These are phyloP conservation scores for Hypholoma fasciculare DNA, from an alignment of 768 basidiomycete genomes.

Conservation along the genomic window DNA sequence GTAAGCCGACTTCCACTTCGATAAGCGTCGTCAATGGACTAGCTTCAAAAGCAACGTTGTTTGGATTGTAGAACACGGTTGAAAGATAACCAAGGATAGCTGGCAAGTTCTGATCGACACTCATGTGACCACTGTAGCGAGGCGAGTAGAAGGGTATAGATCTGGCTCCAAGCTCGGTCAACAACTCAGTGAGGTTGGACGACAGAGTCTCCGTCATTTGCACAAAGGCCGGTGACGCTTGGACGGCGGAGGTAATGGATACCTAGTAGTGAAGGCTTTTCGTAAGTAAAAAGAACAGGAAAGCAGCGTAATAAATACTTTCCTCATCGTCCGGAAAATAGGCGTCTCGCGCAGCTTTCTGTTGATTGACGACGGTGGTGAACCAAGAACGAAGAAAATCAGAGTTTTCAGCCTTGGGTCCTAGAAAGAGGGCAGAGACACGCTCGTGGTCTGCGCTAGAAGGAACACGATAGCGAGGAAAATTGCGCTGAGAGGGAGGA, in stretches of 20 bases:
- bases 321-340: conserved; percentile 32
- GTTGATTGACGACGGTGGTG: conserved; percentile 20
- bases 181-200: not conserved
- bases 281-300: too few relatives aligned
- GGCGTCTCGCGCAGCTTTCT: conserved; percentile 19
- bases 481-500: not conserved
- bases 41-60: conserved; percentile 42
- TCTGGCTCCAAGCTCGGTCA: not conserved
- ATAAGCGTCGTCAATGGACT: conserved; percentile 37
- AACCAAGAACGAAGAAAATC: conserved; percentile 27
- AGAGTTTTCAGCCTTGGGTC: conserved; percentile 37
- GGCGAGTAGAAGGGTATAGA: conserved; percentile 17
- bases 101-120: conserved; percentile 13
- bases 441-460: not conserved
- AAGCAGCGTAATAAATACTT: not conserved
- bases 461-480: not conserved
- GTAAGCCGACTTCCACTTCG: conserved; percentile 36
- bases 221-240: not conserved
- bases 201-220: not conserved
- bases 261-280: conserved; percentile 11
- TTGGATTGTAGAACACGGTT: conserved; percentile 26
- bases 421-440: conserved; percentile 38
- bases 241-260: not conserved
- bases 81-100: conserved; percentile 11
- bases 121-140: conserved; percentile 17